These are phyloP conservation scores for Sanchytrium tribonematis DNA, from an alignment of 371 early-diverging fungal genomes.

Conservation along the genomic window DNA sequence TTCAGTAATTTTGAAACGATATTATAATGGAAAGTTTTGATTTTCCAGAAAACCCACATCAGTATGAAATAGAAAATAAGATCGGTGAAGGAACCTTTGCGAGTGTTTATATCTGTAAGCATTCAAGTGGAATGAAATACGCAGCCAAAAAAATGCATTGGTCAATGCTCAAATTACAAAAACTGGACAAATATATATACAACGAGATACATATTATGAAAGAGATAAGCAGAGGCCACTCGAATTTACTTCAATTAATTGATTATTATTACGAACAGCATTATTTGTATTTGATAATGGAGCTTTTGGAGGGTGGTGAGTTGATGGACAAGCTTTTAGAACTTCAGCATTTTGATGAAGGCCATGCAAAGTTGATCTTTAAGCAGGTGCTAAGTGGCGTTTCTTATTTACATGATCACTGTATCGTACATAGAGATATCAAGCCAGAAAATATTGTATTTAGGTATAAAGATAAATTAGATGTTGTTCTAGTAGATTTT, in stretches of 20 bases:
- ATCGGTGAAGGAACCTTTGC: not conserved
- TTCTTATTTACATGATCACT: conserved; percentile 35
- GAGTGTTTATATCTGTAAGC: not conserved
- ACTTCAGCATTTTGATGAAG: not conserved
- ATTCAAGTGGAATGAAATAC: not conserved
- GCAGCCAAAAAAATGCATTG: not conserved
- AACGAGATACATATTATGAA: not conserved
- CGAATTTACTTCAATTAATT: not conserved
- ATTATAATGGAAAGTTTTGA: too few species aligned
- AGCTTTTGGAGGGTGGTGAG: not conserved
- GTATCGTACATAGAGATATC: conserved; percentile 43
- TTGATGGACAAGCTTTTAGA: not conserved
- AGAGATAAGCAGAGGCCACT: not conserved
- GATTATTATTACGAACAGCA: not conserved
- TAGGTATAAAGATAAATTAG: conserved; percentile 18
- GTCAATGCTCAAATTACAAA: not conserved
- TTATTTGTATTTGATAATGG: not conserved
- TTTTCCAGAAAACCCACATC: not conserved
- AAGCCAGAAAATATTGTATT: conserved; percentile 52
- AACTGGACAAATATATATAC: not conserved
- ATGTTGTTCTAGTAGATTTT: not conserved
- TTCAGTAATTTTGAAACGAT: too few species aligned
- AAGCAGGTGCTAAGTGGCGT: conserved; percentile 12
- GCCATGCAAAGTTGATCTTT: conserved; percentile 6
- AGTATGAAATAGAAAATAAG: not conserved